Evolutionary conservation across 441 rosid species (phyloP), one percentile per base, ranked within the genome.

Genomic region (Sinapis alba): DNA sequence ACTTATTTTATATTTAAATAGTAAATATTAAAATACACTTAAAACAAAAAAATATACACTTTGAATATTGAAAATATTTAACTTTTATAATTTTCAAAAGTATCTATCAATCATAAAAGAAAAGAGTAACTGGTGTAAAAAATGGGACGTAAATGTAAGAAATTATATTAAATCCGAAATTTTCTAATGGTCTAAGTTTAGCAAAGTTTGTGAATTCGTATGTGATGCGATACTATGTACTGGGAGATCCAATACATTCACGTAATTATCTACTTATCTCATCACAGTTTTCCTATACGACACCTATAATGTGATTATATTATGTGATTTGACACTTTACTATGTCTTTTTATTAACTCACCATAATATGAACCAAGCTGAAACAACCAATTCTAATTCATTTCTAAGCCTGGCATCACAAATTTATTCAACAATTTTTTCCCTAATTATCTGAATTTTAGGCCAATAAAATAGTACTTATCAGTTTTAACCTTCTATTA

Each of bases 251-350:
- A 16, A 51, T 27, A 20, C 51, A 56, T 7, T 76, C 79, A 76
- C 36, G 64, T n/a, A n/a, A 63, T 64, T 60, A 76, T 69, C 59
- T 64, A 43, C 76, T 57, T 34, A 30, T 58, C 62, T 56, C 67
- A 12, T 58, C 16, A 57, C 7, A 15, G 21, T 54, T 69, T 24
- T 65, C 50, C 45, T 23, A 64, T 34, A 16, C 23, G 13, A 69
- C 21, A 41, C 6, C 23, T 34, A 32, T 12, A 28, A 53, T 70
- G 57, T 60, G 3, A 38, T 68, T 20, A 36, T 70, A 64, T 28
- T 3, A 54, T 68, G 43, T 56, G 75, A 56, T 57, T 41, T 32
- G 43, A 47, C 72, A 70, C n/a, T 70, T 63, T 57, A 28, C 0
- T 15, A 32, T 30, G 20, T 5, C 47, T 51, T 41, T 41, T 23